phyloP scores from a whole-genome alignment of 169 alveolate genomes.

The Besnoitia besnoiti region DNA sequence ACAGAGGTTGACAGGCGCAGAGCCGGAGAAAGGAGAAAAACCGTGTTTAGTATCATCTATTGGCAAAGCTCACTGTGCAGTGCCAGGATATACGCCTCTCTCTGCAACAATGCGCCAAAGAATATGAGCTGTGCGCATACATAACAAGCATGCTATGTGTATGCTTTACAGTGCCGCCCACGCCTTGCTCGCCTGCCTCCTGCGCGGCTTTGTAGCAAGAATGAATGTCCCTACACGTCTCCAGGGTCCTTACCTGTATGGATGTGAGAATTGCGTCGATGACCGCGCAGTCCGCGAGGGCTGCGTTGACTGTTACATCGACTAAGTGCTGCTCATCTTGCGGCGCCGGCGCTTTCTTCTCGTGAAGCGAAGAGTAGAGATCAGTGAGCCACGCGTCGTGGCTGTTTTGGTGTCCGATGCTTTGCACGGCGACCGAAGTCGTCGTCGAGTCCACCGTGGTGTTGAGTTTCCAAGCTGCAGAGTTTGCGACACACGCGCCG shows the following conservation, averaged over 20 bases:
- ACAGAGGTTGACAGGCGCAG: too few species aligned
- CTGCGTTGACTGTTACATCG: conserved; percentile 63
- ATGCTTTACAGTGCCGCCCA: too few species aligned
- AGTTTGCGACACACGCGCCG: neutral
- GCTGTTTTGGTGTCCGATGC: conserved; percentile 67
- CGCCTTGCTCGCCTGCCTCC: too few species aligned
- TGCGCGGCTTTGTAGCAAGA: too few species aligned
- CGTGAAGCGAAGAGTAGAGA: conserved; percentile 20
- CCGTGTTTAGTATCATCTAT: too few species aligned
- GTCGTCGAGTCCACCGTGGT: neutral
- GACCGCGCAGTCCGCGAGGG: conserved; percentile 59
- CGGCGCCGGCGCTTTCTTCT: conserved; percentile 14
- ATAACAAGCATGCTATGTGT: too few species aligned
- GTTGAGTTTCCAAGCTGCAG: conserved; percentile 28
- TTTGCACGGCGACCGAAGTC: conserved; percentile 50
- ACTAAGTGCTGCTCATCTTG: conserved; percentile 40
- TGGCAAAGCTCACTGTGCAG: too few species aligned
- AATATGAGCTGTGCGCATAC: too few species aligned
- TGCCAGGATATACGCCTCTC: too few species aligned
- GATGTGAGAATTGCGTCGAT: conserved; percentile 60
- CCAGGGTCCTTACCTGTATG: conserved; percentile 60
- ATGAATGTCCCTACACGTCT: too few species aligned
- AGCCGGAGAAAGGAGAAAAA: too few species aligned
- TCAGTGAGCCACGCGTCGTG: conserved; percentile 66
- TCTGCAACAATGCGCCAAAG: too few species aligned